A percentile compares a stretch with the other conserved stretches of the same genome.
These are phyloP conservation scores for Bremia lactucae DNA, from an alignment of 352 stramenopile species.

Conservation along the genomic window DNA sequence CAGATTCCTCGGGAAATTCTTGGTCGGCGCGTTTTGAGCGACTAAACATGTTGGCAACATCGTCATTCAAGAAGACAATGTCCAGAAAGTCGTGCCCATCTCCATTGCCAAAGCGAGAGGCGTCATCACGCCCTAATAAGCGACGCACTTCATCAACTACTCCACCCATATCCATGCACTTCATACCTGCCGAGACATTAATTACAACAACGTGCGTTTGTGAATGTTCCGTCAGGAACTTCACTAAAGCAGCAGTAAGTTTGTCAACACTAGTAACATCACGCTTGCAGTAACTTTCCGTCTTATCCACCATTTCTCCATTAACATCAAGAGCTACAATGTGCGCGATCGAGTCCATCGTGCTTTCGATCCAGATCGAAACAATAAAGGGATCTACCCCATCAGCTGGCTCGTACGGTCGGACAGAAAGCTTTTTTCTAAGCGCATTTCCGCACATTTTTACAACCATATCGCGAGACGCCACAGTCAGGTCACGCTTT, in stretches of 20 bases:
- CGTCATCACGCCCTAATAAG: slow-evolving; percentile 59
- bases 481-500: slow-evolving; percentile 61
- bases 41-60: slow-evolving; percentile 83
- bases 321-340: slow-evolving; percentile 82
- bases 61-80: slow-evolving; percentile 83
- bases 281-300: slow-evolving; percentile 69
- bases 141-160: slow-evolving; percentile 75
- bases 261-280: slow-evolving; percentile 65
- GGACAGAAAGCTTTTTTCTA: slow-evolving; percentile 55
- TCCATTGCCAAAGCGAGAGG: slow-evolving; percentile 55
- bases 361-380: slow-evolving; percentile 81
- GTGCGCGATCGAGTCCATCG: slow-evolving; percentile 67
- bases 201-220: slow-evolving; percentile 79
- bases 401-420: slow-evolving; percentile 71
- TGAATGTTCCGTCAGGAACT: slow-evolving; percentile 76
- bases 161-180: slow-evolving; percentile 85
- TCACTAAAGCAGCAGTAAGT: slow-evolving; percentile 63
- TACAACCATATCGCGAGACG: slow-evolving; percentile 60
- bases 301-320: slow-evolving; percentile 81
- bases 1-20: slow-evolving; percentile 79
- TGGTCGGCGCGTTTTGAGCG: slow-evolving; percentile 72
- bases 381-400: slow-evolving; percentile 73
- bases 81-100: slow-evolving; percentile 80
- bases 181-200: slow-evolving; percentile 83
- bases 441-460: slow-evolving; percentile 65